Conservation (phyloP, 2,329 filamentous ascomycete species). For the Blastomyces silverae region DNA sequence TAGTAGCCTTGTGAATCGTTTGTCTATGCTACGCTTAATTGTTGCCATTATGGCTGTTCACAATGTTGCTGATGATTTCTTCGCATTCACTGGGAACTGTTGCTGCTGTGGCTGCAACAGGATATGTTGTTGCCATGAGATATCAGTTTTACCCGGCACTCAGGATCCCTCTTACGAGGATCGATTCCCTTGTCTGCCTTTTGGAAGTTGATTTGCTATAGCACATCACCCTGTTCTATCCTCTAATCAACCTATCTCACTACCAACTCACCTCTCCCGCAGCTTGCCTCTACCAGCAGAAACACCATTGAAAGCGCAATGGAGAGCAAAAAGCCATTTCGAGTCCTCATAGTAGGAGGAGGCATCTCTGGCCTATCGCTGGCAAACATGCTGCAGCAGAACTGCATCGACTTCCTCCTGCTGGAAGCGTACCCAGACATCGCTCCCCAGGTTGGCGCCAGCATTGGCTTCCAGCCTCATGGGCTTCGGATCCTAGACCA, state of each 20-base stretch:
- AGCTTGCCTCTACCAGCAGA: not conserved
- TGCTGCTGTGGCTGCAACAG: no score
- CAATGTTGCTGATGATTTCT: not conserved
- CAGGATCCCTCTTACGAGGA: not conserved
- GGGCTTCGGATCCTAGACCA: slow-evolving; percentile 47
- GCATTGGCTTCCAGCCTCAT: slow-evolving; percentile 43
- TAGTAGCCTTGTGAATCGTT: no score
- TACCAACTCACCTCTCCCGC: not conserved
- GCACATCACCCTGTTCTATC: not conserved
- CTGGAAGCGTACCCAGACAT: slow-evolving; percentile 42
- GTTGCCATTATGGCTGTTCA: not conserved
- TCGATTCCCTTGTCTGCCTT: not conserved
- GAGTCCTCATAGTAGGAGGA: slow-evolving; percentile 46
- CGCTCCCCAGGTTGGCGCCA: slow-evolving; percentile 44
- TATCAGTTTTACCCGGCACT: no score
- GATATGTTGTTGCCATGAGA: no score
- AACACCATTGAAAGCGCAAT: not conserved
- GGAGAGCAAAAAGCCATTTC: slow-evolving; percentile 16
- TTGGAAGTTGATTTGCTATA: not conserved
- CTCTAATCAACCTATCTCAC: not conserved
- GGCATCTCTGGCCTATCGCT: slow-evolving; percentile 45
- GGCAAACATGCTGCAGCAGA: slow-evolving; percentile 43
- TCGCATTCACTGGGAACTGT: not conserved
- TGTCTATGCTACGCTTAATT: no score
- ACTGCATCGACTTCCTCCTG: slow-evolving; percentile 45